A percentile compares a stretch with the other conserved stretches of the same genome.
phyloP scores from a whole-genome alignment of 140 eudicot genomes.

The Senecio squalidus region DNA sequence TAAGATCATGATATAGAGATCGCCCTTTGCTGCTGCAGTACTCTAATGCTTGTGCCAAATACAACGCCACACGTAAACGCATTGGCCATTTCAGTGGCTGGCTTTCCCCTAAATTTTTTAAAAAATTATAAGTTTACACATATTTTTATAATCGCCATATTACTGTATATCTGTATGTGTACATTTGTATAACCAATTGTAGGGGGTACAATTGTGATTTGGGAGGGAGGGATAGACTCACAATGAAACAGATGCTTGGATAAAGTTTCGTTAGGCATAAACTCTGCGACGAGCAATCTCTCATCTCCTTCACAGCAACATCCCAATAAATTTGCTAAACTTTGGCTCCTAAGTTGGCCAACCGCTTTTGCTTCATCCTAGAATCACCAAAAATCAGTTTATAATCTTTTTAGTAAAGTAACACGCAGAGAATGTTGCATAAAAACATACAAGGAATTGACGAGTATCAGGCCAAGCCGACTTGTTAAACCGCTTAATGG shows the following conservation, averaged over 20 bases:
- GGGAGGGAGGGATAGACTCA: no score
- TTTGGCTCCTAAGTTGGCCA: conserved; percentile 64
- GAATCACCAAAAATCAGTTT: conserved; percentile 4
- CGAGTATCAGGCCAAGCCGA: conserved; percentile 3
- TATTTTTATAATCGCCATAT: neutral
- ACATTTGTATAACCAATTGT: no score
- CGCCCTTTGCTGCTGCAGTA: conserved; percentile 74
- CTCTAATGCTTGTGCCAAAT: conserved; percentile 81
- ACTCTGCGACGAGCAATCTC: conserved; percentile 79
- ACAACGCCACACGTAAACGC: conserved; percentile 76
- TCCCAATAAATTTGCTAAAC: conserved; percentile 67
- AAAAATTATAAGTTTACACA: neutral
- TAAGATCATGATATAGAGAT: conserved; percentile 73
- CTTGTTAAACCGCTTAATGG: conserved; percentile 10
- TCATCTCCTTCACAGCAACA: conserved; percentile 81
- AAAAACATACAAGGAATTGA: conserved; percentile 2
- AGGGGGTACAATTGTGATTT: no score
- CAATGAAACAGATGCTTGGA: conserved; percentile 82
- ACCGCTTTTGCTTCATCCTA: conserved; percentile 88
- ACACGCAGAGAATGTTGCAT: neutral
- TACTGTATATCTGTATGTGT: neutral
- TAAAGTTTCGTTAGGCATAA: conserved; percentile 79
- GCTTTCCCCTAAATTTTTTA: conserved; percentile 57
- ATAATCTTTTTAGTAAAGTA: no score
- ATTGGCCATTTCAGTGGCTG: conserved; percentile 83